Evolutionary conservation across 1,284 basidiomycete genomes (phyloP).

Genomic region (Trichosporon sp.): DNA sequence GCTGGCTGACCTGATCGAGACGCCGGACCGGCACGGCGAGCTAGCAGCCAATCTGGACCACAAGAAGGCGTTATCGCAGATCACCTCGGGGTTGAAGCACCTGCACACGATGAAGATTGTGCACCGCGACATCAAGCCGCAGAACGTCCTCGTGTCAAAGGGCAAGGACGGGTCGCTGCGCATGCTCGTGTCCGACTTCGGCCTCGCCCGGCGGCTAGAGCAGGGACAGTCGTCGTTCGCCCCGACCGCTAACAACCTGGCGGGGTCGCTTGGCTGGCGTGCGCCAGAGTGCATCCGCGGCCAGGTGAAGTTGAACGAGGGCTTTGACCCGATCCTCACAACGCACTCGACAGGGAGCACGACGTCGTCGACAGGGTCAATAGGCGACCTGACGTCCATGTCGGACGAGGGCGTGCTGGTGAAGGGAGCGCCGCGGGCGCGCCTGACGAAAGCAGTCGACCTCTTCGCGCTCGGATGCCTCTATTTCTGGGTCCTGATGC

Average conservation of each 20-base stretch:
- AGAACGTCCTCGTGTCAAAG: constrained; percentile 88
- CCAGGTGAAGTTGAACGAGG: constrained; percentile 80
- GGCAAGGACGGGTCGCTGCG: constrained; percentile 62
- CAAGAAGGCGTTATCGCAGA: constrained; percentile 80
- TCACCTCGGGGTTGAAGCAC: constrained; percentile 81
- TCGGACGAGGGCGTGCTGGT: constrained; percentile 14
- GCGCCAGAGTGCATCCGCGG: constrained; percentile 88
- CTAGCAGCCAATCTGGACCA: constrained; percentile 76
- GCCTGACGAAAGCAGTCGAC: constrained; percentile 87
- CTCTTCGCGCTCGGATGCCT: constrained; percentile 89
- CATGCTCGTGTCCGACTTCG: constrained; percentile 94
- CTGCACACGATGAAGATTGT: constrained; percentile 93
- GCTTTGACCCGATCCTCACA: constrained; percentile 59
- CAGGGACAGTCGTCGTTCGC: constrained; percentile 91
- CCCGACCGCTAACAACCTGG: constrained; percentile 62
- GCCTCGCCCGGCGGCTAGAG: constrained; percentile 85
- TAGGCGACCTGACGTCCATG: constrained; percentile 9
- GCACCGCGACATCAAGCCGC: constrained; percentile 97
- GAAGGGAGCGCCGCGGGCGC: constrained; percentile 22
- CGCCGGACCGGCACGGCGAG: constrained; percentile 56
- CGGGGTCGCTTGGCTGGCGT: constrained; percentile 89
- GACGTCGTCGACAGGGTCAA: constrained; percentile 29
- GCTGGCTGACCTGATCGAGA: constrained; percentile 86
- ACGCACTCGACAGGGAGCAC: constrained; percentile 28
- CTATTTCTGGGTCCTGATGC: constrained; percentile 84